Evolutionary conservation across 2,329 filamentous ascomycete species (phyloP).

Genomic region (Hypoxylon sp.): DNA sequence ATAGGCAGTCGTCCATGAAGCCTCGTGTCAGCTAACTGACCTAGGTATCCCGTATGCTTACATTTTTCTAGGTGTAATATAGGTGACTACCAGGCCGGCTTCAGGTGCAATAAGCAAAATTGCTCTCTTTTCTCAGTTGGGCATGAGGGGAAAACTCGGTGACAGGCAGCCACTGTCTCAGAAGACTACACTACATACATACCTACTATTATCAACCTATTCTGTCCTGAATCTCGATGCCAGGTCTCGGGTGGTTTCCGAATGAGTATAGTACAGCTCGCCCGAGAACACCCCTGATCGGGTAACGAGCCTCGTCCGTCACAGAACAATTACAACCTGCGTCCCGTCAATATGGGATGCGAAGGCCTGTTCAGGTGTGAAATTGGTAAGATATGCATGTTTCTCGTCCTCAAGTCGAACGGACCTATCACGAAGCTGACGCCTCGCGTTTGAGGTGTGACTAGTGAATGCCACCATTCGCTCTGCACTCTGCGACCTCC

Average conservation of each 20-base stretch:
- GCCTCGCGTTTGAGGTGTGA: conserved; percentile 40
- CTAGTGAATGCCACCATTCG: conserved; percentile 33
- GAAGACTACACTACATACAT: not conserved
- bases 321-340: conserved; percentile 32
- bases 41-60: conserved; percentile 21
- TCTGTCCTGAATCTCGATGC: conserved; percentile 29
- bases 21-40: conserved; percentile 13
- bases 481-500: conserved; percentile 24
- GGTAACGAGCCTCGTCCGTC: conserved; percentile 29
- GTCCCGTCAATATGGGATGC: conserved; percentile 34
- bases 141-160: conserved; percentile 1
- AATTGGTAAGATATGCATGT: conserved; percentile 38
- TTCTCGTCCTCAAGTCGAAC: conserved; percentile 35
- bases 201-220: conserved; percentile 21
- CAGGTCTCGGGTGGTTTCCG: conserved; percentile 29
- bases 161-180: conserved; percentile 16
- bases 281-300: conserved; percentile 28
- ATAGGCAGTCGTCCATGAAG: conserved; percentile 18
- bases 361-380: conserved; percentile 10
- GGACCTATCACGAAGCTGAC: conserved; percentile 37
- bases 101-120: conserved; percentile 22
- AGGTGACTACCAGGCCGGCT: conserved; percentile 5
- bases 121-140: conserved; percentile 3
- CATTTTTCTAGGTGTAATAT: conserved; percentile 1
- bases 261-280: conserved; percentile 15